Base-by-base conservation (phyloP, 352 stramenopile genomes). In the Plasmopara halstedii region DNA sequence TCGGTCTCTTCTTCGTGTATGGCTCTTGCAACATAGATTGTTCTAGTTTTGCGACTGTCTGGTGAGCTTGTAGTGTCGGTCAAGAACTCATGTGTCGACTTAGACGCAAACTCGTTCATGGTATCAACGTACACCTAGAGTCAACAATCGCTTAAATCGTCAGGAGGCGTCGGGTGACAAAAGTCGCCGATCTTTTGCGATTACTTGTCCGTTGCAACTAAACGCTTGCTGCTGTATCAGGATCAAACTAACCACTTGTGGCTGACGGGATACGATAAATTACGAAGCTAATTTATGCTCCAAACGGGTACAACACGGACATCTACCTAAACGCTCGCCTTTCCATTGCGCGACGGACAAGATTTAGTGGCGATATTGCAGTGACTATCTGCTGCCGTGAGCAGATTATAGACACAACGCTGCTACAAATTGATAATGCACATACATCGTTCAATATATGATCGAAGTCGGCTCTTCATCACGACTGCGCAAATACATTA, bases 381-480 rank as follows among this genome's bases (percentile, higher is more conserved):
- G 13, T 46, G 17, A 41, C n/a, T 10, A 42, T 32, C 5, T 22
- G 19, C 3, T 41, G 5, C 26, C 18, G 9, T 29, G 7, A 29
- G n/a, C 34, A 86, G 72, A 68, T 82, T 35, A 72, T 83, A 13
- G 74, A 72, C 5, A 74, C 74, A 36, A 86, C 74, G 9, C 70
- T 72, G 14, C 50, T 84, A 15, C 74, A 86, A n/a, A n/a, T n/a
- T n/a, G n/a, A n/a, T n/a, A n/a, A n/a, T n/a, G n/a, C n/a, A n/a
- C n/a, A n/a, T n/a, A n/a, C n/a, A n/a, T n/a, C n/a, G n/a, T n/a
- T n/a, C n/a, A n/a, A n/a, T n/a, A n/a, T n/a, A n/a, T n/a, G n/a
- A n/a, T n/a, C n/a, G n/a, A n/a, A n/a, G n/a, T n/a, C n/a, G n/a
- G n/a, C n/a, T n/a, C n/a, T n/a, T n/a, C n/a, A n/a, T n/a, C n/a